A percentile compares a stretch with the other conserved stretches of the same genome.
Evolutionary conservation across 345 rosid species (phyloP).

Genomic region (Cardamine resedifolia): DNA sequence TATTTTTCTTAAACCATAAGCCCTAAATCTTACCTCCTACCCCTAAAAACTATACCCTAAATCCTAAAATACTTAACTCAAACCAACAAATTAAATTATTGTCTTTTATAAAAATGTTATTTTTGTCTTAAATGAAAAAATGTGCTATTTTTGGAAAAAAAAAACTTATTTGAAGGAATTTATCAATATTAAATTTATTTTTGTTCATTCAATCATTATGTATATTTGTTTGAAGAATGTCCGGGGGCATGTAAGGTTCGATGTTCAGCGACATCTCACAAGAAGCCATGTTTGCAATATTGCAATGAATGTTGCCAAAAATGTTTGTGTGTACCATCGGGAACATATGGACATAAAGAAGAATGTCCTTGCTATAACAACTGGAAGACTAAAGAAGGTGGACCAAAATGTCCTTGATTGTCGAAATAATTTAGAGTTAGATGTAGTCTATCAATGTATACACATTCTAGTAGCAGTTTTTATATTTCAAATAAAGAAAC

Average conservation of each 20-base stretch:
- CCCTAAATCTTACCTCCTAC: no score
- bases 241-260: slow-evolving; percentile 20
- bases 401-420: slow-evolving; percentile 40
- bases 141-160: no score
- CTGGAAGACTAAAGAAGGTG: slow-evolving; percentile 39
- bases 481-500: no score
- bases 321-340: slow-evolving; percentile 47
- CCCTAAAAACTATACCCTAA: no score
- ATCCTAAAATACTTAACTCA: no score
- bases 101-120: no score
- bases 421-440: background rate
- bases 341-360: slow-evolving; percentile 42
- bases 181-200: no score
- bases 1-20: no score
- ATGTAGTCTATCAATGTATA: background rate
- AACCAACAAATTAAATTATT: no score
- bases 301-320: slow-evolving; percentile 42
- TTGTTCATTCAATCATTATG: background rate
- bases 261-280: slow-evolving; percentile 34
- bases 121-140: no score
- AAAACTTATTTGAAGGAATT: no score
- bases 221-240: slow-evolving; percentile 24
- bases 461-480: background rate
- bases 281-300: slow-evolving; percentile 28
- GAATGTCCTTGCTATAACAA: slow-evolving; percentile 45